Evolutionary conservation across 2,329 filamentous ascomycete genomes (phyloP), one percentile per base, ranked within the genome.

Genomic region (Epicoccum sorghinum): DNA sequence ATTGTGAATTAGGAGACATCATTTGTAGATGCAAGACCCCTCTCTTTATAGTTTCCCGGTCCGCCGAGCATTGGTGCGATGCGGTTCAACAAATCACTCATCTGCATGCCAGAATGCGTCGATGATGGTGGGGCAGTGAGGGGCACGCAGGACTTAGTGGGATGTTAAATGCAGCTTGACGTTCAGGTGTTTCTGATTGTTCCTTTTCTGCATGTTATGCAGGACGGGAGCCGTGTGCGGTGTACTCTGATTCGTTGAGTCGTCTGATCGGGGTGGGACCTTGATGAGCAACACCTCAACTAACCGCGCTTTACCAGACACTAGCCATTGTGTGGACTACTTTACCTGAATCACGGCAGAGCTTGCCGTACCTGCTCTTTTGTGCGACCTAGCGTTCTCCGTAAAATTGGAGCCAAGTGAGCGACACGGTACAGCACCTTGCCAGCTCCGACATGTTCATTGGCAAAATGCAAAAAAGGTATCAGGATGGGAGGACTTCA

Each of bases 101-200:
- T 45, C 37, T 38, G 42, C 52, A 36, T 23, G 30, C 9, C 29
- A 36, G 38, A 47, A 18, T 32, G 13, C 22, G 3, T 33, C 29
- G 40, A 27, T 46, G 30, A 37, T 36, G 30, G 52, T 47, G 46
- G 52, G 52, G 52, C 36, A 55, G 22, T 45, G 52, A 55, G 52
- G 52, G 52, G 52, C 38, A 45, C 25, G n/a, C 33, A 32, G 30
- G 29, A 24, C 42, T 41, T 49, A 49, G 45, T 27, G 27, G 32
- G 41, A 42, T 27, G 33, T 14, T 18, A 32, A 14, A 46, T 50
- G 30, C 52, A 39, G 32, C 52, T 47, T 50, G 41, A 33, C 38
- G 30, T 29, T 29, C 27, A 18, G 25, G 35, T 48, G 10, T 40
- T 25, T 39, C 7, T 27, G 33, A 9, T 8, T 22, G 23, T 13